Base-by-base conservation (phyloP, 352 stramenopile species). In the Peronospora belbahrii region DNA sequence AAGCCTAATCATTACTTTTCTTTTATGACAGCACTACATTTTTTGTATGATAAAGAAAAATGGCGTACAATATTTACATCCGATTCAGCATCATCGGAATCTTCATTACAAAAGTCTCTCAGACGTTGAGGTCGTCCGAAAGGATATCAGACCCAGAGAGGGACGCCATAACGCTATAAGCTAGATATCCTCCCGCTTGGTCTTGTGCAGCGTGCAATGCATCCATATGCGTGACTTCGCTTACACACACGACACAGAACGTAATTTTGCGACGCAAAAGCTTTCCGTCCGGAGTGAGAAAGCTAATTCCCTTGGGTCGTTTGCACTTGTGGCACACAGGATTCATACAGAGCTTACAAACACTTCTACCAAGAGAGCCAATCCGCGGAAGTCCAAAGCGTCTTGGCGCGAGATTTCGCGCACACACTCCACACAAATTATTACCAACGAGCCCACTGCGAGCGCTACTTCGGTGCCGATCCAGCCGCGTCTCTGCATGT, bases 241-340 rank as follows among this genome's bases (percentile, higher is more conserved):
- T 60, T 15, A 75, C 37, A 37, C 67, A 74, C 27, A 52, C 49
- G 9, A 54, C 39, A 38, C 67, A 77, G 30, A 77, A 72, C 0
- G 55, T 48, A 31, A 72, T 56, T 36, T 64, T 72, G 33, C 48
- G 60, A 8, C 44, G 56, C 37, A 66, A 3, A 3, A 72, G 34
- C 27, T 52, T 61, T 23, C 61, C 32, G 9, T 58, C 35, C 6
- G 59, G 63, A 0, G 59, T 53, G 8, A 72, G 48, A 17, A 72
- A 64, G 17, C 47, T 67, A 35, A 73, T 65, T 3, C 34, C 37
- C 44, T 65, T 59, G n/a, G 48, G 45, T 10, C 55, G 34, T 31
- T 64, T 67, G 47, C 64, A 73, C 18, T 45, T 52, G 20, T 34
- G 34, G 31, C 64, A 73, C 13, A 73, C 46, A 1, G 43, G 38